A percentile compares a stretch with the other conserved stretches of the same genome.
phyloP scores from a whole-genome alignment of 768 basidiomycete genomes.

The Terana coerulea region DNA sequence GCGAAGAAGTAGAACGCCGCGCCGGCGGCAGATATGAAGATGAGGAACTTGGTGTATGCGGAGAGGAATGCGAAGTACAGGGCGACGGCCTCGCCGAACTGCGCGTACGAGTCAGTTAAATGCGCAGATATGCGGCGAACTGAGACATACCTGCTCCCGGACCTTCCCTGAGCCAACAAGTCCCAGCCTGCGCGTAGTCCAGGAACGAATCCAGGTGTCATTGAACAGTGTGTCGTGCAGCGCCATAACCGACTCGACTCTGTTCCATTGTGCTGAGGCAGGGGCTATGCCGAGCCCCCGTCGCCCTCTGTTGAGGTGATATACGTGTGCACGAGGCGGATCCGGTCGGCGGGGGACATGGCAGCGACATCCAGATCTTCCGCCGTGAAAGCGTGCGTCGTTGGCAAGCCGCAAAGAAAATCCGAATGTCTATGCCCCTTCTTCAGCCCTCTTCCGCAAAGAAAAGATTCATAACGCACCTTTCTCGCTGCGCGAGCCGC shows the following conservation, averaged over 20 bases:
- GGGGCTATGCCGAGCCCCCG: conserved; percentile 84
- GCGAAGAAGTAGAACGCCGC: conserved; percentile 65
- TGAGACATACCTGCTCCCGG: conserved; percentile 58
- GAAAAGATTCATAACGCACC: conserved; percentile 40
- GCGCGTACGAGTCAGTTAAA: neutral
- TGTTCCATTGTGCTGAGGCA: conserved; percentile 67
- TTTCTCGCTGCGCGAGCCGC: conserved; percentile 67
- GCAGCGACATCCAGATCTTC: conserved; percentile 41
- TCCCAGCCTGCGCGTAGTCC: conserved; percentile 64
- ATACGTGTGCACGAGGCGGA: conserved; percentile 73
- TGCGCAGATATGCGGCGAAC: neutral
- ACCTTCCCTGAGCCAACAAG: conserved; percentile 65
- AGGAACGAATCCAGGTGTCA: conserved; percentile 69
- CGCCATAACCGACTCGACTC: conserved; percentile 76
- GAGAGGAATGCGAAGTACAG: conserved; percentile 89
- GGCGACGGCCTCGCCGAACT: conserved; percentile 81
- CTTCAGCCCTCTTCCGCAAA: neutral
- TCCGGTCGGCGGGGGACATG: conserved; percentile 69
- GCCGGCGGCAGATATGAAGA: conserved; percentile 73
- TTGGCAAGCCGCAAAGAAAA: conserved; percentile 73
- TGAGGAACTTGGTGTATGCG: conserved; percentile 76
- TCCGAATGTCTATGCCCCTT: conserved; percentile 54
- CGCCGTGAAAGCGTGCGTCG: conserved; percentile 38
- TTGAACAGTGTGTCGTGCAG: conserved; percentile 85
- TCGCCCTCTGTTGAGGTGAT: conserved; percentile 69